A percentile compares a stretch with the other conserved stretches of the same genome.
Evolutionary conservation across 495 filamentous ascomycete species (phyloP).

Genomic region (Podospora pseudopauciseta): DNA sequence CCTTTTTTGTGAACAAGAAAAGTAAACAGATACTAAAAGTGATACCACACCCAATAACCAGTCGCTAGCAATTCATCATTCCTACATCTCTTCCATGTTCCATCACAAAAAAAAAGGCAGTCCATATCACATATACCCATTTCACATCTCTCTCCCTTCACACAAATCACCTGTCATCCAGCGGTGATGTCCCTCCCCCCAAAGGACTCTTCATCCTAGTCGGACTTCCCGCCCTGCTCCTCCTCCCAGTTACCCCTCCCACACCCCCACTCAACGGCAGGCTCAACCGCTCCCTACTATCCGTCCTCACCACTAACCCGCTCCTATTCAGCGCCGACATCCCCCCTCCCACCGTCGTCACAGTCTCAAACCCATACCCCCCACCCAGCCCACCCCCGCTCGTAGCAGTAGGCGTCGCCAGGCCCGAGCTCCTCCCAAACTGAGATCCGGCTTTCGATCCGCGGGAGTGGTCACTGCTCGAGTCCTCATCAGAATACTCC

Average conservation of each 20-base stretch:
- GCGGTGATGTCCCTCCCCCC: slow-evolving; percentile 38
- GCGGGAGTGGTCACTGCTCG: slow-evolving; percentile 43
- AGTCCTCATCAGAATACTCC: slow-evolving; percentile 43
- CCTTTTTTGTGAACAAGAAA: neutral
- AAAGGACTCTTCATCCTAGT: slow-evolving; percentile 63
- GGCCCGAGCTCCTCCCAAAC: slow-evolving; percentile 55
- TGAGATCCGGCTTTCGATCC: slow-evolving; percentile 18
- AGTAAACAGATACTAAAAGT: neutral
- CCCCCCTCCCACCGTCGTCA: slow-evolving; percentile 8
- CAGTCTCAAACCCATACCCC: neutral
- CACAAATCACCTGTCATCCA: slow-evolving; percentile 35
- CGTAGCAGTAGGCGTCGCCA: slow-evolving; percentile 54
- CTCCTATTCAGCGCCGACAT: slow-evolving; percentile 64
- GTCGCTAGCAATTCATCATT: neutral
- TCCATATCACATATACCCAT: neutral
- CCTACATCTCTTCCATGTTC: neutral
- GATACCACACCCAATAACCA: neutral
- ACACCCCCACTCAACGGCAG: slow-evolving; percentile 43
- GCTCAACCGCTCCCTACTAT: slow-evolving; percentile 69
- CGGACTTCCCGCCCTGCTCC: slow-evolving; percentile 62
- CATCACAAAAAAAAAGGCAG: slow-evolving; percentile 6
- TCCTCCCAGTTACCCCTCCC: slow-evolving; percentile 52
- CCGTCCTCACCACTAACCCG: slow-evolving; percentile 72
- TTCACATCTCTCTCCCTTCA: neutral
- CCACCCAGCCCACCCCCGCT: slow-evolving; percentile 26